Conservation (phyloP, 441 rosid species). For the Theobroma grandiflorum region DNA sequence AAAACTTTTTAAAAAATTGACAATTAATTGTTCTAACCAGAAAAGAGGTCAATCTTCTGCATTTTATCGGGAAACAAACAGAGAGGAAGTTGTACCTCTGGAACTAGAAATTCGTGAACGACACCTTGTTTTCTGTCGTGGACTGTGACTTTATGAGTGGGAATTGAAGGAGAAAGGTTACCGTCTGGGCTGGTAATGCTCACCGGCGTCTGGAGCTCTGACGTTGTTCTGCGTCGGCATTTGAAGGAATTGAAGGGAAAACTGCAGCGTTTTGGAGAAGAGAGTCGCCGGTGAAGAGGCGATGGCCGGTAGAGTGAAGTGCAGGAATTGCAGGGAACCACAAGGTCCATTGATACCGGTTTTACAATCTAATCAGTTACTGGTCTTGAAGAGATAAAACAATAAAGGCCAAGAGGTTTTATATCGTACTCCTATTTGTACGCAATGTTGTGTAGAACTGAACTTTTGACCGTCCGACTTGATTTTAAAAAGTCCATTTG, state of each 20-base stretch:
- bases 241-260: constrained; percentile 24
- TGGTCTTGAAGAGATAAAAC: constrained; percentile 5
- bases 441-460: not conserved
- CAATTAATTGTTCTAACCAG: not conserved
- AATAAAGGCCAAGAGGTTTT: not conserved
- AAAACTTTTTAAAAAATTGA: not conserved
- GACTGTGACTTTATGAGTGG: constrained; percentile 80
- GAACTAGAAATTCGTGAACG: constrained; percentile 79
- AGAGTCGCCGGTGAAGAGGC: constrained; percentile 31
- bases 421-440: not conserved
- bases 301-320: constrained; percentile 34
- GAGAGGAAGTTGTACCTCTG: constrained; percentile 55
- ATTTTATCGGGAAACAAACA: constrained; percentile 29
- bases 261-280: constrained; percentile 17
- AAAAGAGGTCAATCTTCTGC: not conserved
- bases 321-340: constrained; percentile 40
- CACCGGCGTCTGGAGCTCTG: constrained; percentile 61
- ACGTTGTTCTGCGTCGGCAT: constrained; percentile 41
- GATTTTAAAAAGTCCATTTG: not conserved
- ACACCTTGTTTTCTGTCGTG: constrained; percentile 82
- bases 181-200: constrained; percentile 44
- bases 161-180: constrained; percentile 45
- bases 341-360: constrained; percentile 50
- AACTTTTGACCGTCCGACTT: not conserved
- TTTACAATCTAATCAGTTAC: constrained; percentile 18